Evolutionary conservation across 2,329 filamentous ascomycete genomes (phyloP), one percentile per base, ranked within the genome.

Genomic region (Xylariaceae sp.): DNA sequence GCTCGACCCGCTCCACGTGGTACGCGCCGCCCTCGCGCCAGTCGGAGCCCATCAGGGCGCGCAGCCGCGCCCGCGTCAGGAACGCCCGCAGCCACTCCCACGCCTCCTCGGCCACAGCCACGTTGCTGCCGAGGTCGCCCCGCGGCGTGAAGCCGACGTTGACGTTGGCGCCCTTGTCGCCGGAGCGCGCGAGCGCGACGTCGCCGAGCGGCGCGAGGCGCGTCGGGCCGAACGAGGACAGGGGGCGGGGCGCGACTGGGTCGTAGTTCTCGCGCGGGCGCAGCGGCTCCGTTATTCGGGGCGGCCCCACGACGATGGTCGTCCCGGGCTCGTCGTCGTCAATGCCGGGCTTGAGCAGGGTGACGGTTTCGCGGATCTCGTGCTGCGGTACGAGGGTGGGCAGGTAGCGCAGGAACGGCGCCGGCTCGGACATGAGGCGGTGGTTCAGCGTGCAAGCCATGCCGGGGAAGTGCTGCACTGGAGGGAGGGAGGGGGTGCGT

Each of bases 1-100:
- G 64, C 48, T 70, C 67, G n/a, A 69, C 62, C 11, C 68, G 47
- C 44, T 70, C 66, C 3, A 70, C 47, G 30, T 51, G 49, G 41
- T 57, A 59, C 29, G 59, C 52, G n/a, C n/a, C n/a, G 28, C 59
- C 52, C 24, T 65, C 56, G 6, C 58, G 44, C 57, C 60, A 64
- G 31, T 68, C 64, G 2, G 60, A 48, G 2, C 56, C 62, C n/a
- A 67, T 57, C 29, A 65, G 43, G 7, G 57, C 43, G n/a, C 51
- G 47, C 39, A 68, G 45, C 8, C 47, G 52, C 2, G 47, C 45
- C 2, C 44, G 45, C 1, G 57, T 64, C 38, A 67, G 47, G 26
- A 60, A 50, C 14, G 37, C 40, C 13, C 59, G 51, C 23, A 64
- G 37, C 61, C 59, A 64, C 4, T 60, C 50, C 46, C 56, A 68